phyloP scores from a whole-genome alignment of 441 rosid genomes.

The Euphorbia schlechtendalii region DNA sequence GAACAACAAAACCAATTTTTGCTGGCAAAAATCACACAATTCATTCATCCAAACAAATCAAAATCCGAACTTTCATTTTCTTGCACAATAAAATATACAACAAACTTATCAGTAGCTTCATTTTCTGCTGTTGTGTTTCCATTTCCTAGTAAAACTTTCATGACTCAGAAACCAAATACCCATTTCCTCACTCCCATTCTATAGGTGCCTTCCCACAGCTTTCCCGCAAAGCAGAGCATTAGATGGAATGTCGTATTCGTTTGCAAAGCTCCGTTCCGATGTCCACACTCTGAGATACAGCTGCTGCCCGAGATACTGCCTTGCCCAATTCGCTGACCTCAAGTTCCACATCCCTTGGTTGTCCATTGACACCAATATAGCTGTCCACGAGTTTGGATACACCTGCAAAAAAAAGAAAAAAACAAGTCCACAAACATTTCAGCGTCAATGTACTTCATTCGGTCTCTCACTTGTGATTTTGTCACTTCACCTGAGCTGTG shows the following conservation, averaged over 20 bases:
- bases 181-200: constrained; percentile 11
- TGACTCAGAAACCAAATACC: constrained; percentile 23
- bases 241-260: constrained; percentile 66
- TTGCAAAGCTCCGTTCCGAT: constrained; percentile 47
- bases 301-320: no score
- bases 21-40: background rate
- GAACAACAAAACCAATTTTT: background rate
- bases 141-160: constrained; percentile 33
- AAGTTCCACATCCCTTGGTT: constrained; percentile 95
- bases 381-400: constrained; percentile 77
- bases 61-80: background rate
- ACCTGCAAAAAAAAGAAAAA: constrained; percentile 38
- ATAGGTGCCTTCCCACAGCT: constrained; percentile 50
- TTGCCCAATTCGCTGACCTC: constrained; percentile 81
- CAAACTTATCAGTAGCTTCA: constrained; percentile 2
- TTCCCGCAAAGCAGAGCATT: constrained; percentile 76
- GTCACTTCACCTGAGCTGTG: constrained; percentile 63
- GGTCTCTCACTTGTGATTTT: background rate
- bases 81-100: background rate
- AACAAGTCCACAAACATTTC: background rate
- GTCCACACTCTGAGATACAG: constrained; percentile 72
- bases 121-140: constrained; percentile 5
- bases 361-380: constrained; percentile 69
- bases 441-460: background rate
- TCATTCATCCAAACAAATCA: background rate